Evolutionary conservation across 768 basidiomycete species (phyloP), one percentile per base, ranked within the genome.

Genomic region (Pholiota conissans): DNA sequence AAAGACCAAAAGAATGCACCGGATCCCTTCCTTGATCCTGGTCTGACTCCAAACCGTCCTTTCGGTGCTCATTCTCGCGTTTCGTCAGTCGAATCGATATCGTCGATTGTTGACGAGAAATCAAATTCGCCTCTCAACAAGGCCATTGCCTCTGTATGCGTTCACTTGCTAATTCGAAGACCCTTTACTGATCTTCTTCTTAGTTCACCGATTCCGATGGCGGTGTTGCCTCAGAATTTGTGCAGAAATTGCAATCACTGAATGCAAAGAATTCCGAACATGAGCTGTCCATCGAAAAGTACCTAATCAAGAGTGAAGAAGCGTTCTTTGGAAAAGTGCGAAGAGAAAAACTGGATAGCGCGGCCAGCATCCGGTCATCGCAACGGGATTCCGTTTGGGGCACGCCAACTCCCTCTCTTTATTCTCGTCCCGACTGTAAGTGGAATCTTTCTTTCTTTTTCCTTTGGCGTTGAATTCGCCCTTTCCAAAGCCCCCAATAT

Each of bases 121-220:
- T 77, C 80, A 1, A 90, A 90, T 61, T 94, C 95, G 22, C 94
- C 95, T 10, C 76, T 96, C 58, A 97, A 97, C 77, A 96, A 95
- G 73, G 93, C 94, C 10, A 92, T 93, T 65, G 89, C 89, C 52
- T 89, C 93, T 58, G 91, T 93, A 66, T 62, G 84, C 74, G 18
- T 29, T 26, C 42, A 24, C 39, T 39, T 26, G 0, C 16, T 34
- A 29, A 2, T 30, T 22, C 20, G 18, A 26, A 11, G 46, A 42
- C n/a, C n/a, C 30, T 32, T 49, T 37, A 24, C 56, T 49, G 55
- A 56, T n/a, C 20, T 39, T 47, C 51, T 8, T n/a, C 37, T 27
- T 51, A 94, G 90, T 97, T 97, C 74, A 96, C 95, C 20, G 95
- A 96, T 70, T 81, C 91, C 1, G 93, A 96, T 69, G 95, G 95